Evolutionary conservation across 1,139 yeast genomes (phyloP).

Genomic region (Suzukiozyma palmioleophila): DNA sequence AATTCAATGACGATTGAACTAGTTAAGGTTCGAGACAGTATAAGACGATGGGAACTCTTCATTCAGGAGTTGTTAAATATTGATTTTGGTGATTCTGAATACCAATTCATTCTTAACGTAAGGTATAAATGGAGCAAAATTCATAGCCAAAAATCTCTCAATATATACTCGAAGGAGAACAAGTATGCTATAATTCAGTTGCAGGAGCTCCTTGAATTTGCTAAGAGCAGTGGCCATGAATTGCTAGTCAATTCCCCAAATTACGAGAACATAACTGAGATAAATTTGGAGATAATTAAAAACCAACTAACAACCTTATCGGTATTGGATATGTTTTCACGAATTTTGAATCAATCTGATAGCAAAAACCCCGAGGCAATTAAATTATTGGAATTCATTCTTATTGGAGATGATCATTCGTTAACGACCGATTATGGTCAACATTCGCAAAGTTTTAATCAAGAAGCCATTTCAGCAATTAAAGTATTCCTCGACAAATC

Average conservation of each 20-base stretch:
- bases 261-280: constrained; percentile 54
- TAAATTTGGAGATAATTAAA: constrained; percentile 48
- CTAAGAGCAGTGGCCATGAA: constrained; percentile 5
- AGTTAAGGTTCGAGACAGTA: constrained; percentile 31
- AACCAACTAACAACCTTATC: constrained; percentile 64
- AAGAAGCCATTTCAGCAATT: constrained; percentile 43
- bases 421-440: background rate
- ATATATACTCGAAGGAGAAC: constrained; percentile 28
- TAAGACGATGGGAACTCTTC: constrained; percentile 34
- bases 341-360: constrained; percentile 41
- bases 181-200: constrained; percentile 22
- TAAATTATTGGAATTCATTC: constrained; percentile 50
- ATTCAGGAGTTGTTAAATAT: constrained; percentile 13
- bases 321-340: constrained; percentile 64
- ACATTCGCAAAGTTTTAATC: constrained; percentile 4
- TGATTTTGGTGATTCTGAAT: background rate
- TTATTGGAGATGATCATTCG: constrained; percentile 17
- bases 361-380: constrained; percentile 45
- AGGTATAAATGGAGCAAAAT: constrained; percentile 35
- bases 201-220: constrained; percentile 15
- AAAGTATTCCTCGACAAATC: constrained; percentile 56
- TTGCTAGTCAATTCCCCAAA: constrained; percentile 34
- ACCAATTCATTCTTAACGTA: constrained; percentile 1
- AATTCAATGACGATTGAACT: constrained; percentile 32
- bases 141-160: constrained; percentile 28